Conservation (phyloP, 495 filamentous ascomycete species). For the Cryomyces antarcticus region DNA sequence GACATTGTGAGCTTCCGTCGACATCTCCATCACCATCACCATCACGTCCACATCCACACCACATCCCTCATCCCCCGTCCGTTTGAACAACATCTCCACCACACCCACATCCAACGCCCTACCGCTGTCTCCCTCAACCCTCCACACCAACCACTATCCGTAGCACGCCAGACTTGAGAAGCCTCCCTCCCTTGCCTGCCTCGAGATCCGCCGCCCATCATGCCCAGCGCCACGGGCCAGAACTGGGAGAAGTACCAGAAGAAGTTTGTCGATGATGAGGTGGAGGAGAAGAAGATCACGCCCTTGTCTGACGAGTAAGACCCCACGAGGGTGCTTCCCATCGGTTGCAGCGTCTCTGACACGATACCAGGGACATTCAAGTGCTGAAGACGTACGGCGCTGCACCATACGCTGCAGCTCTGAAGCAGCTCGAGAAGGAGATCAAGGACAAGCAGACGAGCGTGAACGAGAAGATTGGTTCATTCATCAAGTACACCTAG, state of each 20-base stretch:
- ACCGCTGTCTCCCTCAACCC: not conserved
- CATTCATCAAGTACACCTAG: not conserved
- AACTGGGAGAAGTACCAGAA: conserved; percentile 99
- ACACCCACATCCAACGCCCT: not conserved
- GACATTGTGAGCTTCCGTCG: too few relatives aligned
- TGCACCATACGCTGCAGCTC: conserved; percentile 73
- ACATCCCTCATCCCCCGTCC: not conserved
- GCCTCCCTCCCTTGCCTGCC: conserved; percentile 14
- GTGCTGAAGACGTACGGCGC: conserved; percentile 98
- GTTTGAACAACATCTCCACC: not conserved
- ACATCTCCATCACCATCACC: too few relatives aligned
- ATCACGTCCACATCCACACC: too few relatives aligned
- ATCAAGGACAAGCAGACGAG: conserved; percentile 94
- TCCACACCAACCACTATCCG: not conserved
- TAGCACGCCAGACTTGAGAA: not conserved
- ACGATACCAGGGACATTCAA: conserved; percentile 64
- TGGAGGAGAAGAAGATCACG: conserved; percentile 98
- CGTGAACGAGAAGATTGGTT: conserved; percentile 89
- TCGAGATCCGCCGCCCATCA: conserved; percentile 18
- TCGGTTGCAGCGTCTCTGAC: conserved; percentile 6
- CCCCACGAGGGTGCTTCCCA: not conserved
- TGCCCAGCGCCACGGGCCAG: conserved; percentile 81
- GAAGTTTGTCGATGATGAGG: conserved; percentile 86
- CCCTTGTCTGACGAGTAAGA: conserved; percentile 87
- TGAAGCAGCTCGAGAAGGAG: conserved; percentile 93